Conservation (phyloP, 129 eudicot species). For the Smallanthus sonchifolius region DNA sequence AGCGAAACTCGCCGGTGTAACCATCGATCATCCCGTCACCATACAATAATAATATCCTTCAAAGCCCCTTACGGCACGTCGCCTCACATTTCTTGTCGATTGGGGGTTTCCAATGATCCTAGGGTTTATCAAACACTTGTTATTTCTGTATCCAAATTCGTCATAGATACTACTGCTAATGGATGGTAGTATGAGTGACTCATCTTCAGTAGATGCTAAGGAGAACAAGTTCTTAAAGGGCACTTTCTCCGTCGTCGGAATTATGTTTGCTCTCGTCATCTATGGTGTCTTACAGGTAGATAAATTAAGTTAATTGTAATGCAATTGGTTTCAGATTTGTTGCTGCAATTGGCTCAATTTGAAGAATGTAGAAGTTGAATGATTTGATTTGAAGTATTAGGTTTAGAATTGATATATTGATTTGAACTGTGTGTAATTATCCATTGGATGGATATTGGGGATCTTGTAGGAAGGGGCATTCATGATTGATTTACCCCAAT, state of each 20-base stretch:
- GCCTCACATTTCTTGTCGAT: neutral
- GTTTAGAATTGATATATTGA: neutral
- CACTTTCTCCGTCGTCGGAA: conserved; percentile 75
- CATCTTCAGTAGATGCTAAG: conserved; percentile 38
- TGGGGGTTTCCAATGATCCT: neutral
- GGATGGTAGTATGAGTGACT: conserved; percentile 58
- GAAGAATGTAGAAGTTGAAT: neutral
- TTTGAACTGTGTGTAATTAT: neutral
- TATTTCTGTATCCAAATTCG: neutral
- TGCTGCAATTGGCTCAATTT: neutral
- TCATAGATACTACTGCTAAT: neutral
- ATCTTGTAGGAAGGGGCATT: neutral
- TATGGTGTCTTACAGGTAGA: conserved; percentile 94
- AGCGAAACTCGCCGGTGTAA: conserved; percentile 18
- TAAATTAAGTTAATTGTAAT: neutral
- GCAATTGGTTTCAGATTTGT: neutral
- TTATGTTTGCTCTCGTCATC: conserved; percentile 83
- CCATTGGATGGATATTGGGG: neutral
- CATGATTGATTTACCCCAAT: neutral
- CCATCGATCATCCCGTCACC: conserved; percentile 20
- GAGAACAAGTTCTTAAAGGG: conserved; percentile 58
- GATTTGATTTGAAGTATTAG: neutral
- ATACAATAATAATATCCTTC: neutral
- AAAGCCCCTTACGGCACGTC: conserved; percentile 19
- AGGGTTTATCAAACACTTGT: conserved; percentile 25